Conservation (phyloP, 31 red algal genomes). For the Endocladia muricata region DNA sequence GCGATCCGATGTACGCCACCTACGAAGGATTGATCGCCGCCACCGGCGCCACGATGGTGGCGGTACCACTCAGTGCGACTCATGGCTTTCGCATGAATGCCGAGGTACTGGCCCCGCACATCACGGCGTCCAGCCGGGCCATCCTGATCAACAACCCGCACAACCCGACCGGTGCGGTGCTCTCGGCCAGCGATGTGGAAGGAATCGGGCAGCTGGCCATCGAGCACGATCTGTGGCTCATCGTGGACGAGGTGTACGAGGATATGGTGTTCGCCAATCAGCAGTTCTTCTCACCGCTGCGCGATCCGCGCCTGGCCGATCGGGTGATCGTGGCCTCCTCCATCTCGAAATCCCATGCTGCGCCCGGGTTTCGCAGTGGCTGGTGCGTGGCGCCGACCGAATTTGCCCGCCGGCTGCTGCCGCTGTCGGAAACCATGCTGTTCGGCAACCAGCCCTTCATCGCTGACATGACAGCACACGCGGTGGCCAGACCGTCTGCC, state of each 20-base stretch:
- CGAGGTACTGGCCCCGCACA: conserved; percentile 23
- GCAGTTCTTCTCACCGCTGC: no score
- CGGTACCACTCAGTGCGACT: conserved; percentile 35
- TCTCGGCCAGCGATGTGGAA: conserved; percentile 25
- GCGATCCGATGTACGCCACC: conserved; percentile 86
- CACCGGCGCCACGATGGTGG: conserved; percentile 58
- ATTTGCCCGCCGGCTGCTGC: background rate
- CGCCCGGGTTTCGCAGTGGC: background rate
- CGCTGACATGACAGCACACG: background rate
- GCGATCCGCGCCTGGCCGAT: no score
- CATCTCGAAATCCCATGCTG: background rate
- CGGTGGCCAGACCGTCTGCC: no score
- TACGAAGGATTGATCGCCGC: conserved; percentile 71
- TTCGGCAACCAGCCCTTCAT: background rate
- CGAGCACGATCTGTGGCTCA: conserved; percentile 68
- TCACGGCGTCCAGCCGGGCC: conserved; percentile 50
- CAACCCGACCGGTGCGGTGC: conserved; percentile 87
- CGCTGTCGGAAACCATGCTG: background rate
- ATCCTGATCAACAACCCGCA: conserved; percentile 85
- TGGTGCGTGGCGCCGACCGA: background rate
- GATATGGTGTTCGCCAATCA: no score
- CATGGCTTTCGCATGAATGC: conserved; percentile 44
- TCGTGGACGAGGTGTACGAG: no score
- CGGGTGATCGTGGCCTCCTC: background rate
- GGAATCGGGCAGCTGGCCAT: conserved; percentile 47